Evolutionary conservation across 495 filamentous ascomycete species (phyloP), one percentile per base, ranked within the genome.

Genomic region (Pyronema domesticum): DNA sequence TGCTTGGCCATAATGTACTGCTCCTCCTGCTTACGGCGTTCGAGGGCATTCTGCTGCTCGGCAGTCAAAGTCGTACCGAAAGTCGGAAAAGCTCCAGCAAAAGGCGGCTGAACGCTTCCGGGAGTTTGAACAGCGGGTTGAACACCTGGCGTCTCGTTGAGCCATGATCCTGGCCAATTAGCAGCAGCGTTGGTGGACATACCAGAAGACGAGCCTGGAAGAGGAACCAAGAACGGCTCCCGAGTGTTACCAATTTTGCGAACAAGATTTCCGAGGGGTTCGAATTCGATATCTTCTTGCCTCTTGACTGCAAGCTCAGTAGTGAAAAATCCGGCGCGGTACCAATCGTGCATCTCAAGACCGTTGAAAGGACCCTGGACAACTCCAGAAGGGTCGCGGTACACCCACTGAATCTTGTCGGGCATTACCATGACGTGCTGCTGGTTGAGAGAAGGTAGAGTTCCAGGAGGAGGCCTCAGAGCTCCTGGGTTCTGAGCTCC

Each of bases 281-380:
- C 93, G 56, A 95, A 98, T 40, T 98, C 89, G 0, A 73, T 69
- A 59, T 96, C 91, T 68, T 98, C 91, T 3, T 85, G 70, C 61
- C 94, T 93, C 71, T 89, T 94, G 51, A 98, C 89, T 46, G 89
- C 80, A 33, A 98, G 74, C 56, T 98, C 89, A 0, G 87, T 78
- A 8, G 86, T 91, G 70, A 98, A 98, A 72, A 95, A 98, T 44
- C 88, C 87, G 46, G 86, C 93, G 69, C 95, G 95, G 70, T 94
- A 98, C 91, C 91, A 98, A 61, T 98, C 91, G 62, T 98, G 89
- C 91, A 98, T 98, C 68, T 96, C 91, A 46, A 98, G 73, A 3
- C 91, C 91, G 39, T 85, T 93, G 73, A 87, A 98, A 4, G 91
- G 91, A 0, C 91, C 91, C 68, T 96, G 91, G 36, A 84, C 81